Conservation (phyloP, 805 yeast species). For the Suhomyces faveliae region DNA sequence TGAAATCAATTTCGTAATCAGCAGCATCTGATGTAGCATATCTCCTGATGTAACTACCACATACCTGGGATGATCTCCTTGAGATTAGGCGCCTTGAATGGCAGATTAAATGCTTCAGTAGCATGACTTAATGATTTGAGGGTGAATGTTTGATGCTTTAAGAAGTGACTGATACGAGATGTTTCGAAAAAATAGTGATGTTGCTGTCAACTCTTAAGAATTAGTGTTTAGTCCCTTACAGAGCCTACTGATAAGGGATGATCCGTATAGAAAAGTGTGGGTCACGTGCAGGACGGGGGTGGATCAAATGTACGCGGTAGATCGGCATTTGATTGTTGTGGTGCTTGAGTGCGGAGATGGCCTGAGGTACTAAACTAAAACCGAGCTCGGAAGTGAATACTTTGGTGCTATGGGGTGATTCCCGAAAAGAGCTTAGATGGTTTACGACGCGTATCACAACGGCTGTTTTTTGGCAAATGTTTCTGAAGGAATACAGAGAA, state of each 20-base stretch:
- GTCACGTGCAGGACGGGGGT: background rate
- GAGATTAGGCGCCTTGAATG: background rate
- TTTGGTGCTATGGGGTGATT: too few species aligned
- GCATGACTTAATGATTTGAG: conserved; percentile 1
- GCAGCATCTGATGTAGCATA: conserved; percentile 6
- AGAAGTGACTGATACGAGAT: background rate
- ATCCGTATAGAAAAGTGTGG: background rate
- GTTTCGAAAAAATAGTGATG: too few species aligned
- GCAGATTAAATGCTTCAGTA: conserved; percentile 1
- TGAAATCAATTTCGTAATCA: conserved; percentile 13
- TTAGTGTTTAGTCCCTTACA: background rate
- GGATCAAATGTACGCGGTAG: too few species aligned
- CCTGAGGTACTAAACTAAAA: too few species aligned
- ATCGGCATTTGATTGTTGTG: too few species aligned
- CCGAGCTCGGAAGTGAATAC: too few species aligned
- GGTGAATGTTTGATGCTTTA: background rate
- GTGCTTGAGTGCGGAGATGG: too few species aligned
- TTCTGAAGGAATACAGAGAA: too few species aligned
- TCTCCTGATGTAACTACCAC: background rate
- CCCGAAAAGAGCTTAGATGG: too few species aligned
- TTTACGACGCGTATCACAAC: too few species aligned
- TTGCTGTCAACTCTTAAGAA: too few species aligned
- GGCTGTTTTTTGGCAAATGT: too few species aligned
- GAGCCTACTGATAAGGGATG: conserved; percentile 1
- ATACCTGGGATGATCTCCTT: background rate